Evolutionary conservation across 2,329 filamentous ascomycete genomes (phyloP), one percentile per base, ranked within the genome.

Genomic region (Periconia macrospinosa): DNA sequence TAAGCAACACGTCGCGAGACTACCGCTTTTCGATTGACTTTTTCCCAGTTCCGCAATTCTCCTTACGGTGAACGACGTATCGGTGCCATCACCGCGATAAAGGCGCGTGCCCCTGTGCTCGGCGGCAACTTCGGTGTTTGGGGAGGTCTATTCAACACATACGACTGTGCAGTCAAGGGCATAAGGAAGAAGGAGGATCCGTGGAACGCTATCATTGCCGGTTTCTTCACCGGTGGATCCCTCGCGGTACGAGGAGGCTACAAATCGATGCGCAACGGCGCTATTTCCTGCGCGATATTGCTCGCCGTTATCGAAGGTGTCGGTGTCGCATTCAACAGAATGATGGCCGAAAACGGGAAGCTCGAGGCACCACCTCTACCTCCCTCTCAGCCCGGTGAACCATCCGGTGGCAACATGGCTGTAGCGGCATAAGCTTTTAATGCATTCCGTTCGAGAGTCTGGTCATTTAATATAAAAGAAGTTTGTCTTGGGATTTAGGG

Each of bases 91-190:
- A 97, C 93, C 68, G 94, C 94, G 56, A 92, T 99, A 78, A 99
- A 99, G 83, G 92, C 94, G 72, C 89, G 94, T 72, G 94, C 94
- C 41, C 94, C 94, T 2, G 93, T 97, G 33, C 84, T 97, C 45
- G 94, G 94, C 70, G 94, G 94, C 69, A 99, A 99, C 82, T 99
- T 97, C 68, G 93, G 93, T 68, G 91, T 96, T 53, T 97, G 94
- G 93, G 93, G 94, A 72, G 94, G 94, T 62, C 81, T 97, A 53
- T 97, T 97, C 82, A 91, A 87, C 67, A 95, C 91, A 57, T 97
- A 93, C 71, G 94, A 99, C 79, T 99, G 94, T 80, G 90, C 92
- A 19, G 90, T 97, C 58, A 99, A 97, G 83, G 93, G 93, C 53
- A 80, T 81, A 62, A 69, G 92, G 61, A 91, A 94, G 83, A 97